Conservation (phyloP, 768 basidiomycete genomes). For the Amanita rimosa region DNA sequence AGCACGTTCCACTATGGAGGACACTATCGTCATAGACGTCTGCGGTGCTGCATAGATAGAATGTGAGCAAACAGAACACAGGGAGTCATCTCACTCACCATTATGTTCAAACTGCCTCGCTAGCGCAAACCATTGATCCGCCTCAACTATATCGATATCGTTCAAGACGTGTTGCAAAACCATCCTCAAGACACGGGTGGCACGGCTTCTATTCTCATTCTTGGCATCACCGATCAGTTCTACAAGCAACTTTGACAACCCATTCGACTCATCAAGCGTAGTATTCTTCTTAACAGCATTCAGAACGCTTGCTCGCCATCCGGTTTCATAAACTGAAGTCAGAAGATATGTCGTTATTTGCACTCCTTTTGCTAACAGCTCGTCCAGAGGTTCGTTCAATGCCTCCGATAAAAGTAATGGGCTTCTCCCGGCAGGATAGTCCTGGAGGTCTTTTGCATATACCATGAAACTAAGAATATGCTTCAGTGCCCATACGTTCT, state of each 20-base stretch:
- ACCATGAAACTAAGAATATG: conserved; percentile 55
- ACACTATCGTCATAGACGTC: conserved; percentile 54
- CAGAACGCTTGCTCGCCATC: conserved; percentile 38
- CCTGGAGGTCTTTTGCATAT: conserved; percentile 51
- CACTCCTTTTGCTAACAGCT: conserved; percentile 34
- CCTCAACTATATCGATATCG: conserved; percentile 51
- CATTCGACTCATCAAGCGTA: conserved; percentile 9
- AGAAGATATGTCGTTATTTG: conserved; percentile 57
- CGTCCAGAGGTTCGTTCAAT: conserved; percentile 21
- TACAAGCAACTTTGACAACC: conserved; percentile 18
- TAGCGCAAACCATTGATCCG: conserved; percentile 68
- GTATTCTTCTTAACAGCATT: conserved; percentile 20
- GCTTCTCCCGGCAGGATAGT: conserved; percentile 36
- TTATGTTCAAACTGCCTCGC: conserved; percentile 51
- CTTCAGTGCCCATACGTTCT: conserved; percentile 54
- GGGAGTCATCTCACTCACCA: conserved; percentile 29
- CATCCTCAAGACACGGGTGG: conserved; percentile 46
- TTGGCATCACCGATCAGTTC: conserved; percentile 19
- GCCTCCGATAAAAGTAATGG: conserved; percentile 34
- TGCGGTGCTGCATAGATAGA: conserved; percentile 42
- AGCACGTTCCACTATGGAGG: conserved; percentile 46
- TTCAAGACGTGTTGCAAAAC: conserved; percentile 51
- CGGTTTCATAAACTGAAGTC: conserved; percentile 31
- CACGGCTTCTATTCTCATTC: conserved; percentile 35
- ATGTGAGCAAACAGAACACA: neutral